Base-by-base conservation (phyloP, 345 rosid species). In the Sonneratia alba region DNA sequence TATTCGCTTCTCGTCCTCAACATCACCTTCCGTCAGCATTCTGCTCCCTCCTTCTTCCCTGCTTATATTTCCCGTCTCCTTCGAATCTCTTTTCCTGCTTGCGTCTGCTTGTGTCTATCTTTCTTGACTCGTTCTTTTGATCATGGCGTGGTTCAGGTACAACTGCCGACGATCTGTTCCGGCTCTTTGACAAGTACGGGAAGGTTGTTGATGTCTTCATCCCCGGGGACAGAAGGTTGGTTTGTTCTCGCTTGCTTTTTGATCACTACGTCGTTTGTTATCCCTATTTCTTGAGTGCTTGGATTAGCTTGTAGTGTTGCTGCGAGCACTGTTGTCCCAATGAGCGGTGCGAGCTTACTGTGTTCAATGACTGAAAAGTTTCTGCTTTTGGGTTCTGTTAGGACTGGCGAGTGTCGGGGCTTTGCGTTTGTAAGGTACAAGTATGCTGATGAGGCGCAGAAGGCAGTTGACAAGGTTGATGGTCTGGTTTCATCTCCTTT, bases 401-500 rank as follows among this genome's bases (percentile, higher is more conserved):
- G 91, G 81, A 84, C 88, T 71, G 89, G 92, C 18, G 92, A 87
- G 2, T 87, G 88, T 32, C 81, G 89, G 5, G 92, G 92, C 0
- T 87, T 85, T 79, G 92, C 89, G 27, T 87, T 87, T 79, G 92
- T 84, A 18, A 85, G 89, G 19, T 87, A 84, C 73, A 87, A 84
- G 74, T 87, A 87, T 62, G 85, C 84, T 3, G 92, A 87, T 38
- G 92, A 87, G 83, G 92, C 92, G 7, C 85, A 81, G 68, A 87
- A 84, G 81, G 89, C 92, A n/a, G 92, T 87, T 70, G 92, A 87
- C 0, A 81, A 78, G 81, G 89, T 87, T 38, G 89, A 87, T 77
- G 89, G 92, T 87, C 3, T 16, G 36, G 18, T 36, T 70, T 9
- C 32, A 3, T 32, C 37, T 8, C 22, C 71, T 5, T 27, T 34